Evolutionary conservation across 129 eudicot genomes (phyloP), one percentile per base, ranked within the genome.

Genomic region (Arctium minus): DNA sequence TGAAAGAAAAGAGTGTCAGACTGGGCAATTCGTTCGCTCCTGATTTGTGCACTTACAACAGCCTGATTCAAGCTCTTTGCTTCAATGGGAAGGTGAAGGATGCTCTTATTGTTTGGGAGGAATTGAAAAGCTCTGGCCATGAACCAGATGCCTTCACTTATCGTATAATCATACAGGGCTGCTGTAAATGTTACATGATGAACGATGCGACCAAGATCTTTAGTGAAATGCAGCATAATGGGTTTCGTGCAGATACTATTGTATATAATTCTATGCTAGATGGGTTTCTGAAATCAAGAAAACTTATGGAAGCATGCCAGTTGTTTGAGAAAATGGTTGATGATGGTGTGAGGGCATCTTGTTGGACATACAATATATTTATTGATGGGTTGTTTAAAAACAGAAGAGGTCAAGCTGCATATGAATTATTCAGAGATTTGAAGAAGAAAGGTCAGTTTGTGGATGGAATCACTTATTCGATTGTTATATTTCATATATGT

Each of bases 391-490:
- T 95, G 84, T 91, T 89, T 32, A 95, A 84, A 64, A 95, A 93
- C 75, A 84, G 97, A 46, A 81, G 97, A 89, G 86, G 86, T 44
- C 88, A 79, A 72, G 99, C 94, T 80, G 99, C 97, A 6, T 91
- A 88, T 74, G 86, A 88, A n/a, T 76, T 95, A 50, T 95, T 93
- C 62, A 79, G 74, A 27, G 97, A 95, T 79, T 86, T 95, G 74
- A 95, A 95, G 86, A 95, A 86, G 86, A 95, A 95, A 78, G 92
- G 97, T 10, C 89, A 87, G 70, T 93, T 95, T 82, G 99, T 95
- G 53, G 97, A 95, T 39, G 90, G 84, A 73, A 78, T 95, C 71
- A 89, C 97, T 12, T 95, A 88, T 70, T 90, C 97, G 86, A 93
- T 95, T 82, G 95, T 89, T 75, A 53, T 89, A 50, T 80, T 82